Base-by-base conservation (phyloP, 2,329 filamentous ascomycete genomes). In the Colletotrichum lindemuthianum region DNA sequence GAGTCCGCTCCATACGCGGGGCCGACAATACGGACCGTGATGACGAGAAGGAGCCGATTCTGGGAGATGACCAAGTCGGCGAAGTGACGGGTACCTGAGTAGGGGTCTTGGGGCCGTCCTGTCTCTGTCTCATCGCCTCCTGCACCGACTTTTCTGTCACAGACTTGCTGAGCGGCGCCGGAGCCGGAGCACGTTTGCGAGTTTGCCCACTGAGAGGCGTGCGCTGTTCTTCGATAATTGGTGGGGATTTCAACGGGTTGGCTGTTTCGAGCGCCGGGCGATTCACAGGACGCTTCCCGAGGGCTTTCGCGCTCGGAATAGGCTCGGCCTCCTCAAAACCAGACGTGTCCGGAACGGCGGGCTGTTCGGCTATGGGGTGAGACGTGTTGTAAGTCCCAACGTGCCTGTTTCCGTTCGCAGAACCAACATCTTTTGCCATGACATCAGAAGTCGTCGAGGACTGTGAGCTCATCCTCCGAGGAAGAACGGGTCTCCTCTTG, bases 391-490 rank as follows among this genome's bases (percentile, higher is more conserved):
- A 67, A 60, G 68, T 57, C 65, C 68, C 63, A 69, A 65, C 60
- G 50, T 71, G 61, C 44, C 69, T 72, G 32, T 67, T 68, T 41
- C 69, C 70, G 49, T 60, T 64, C 32, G 70, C 70, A 41, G 70
- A 68, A 12, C 65, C 67, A n/a, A 58, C 70, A 36, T 80, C 76
- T 65, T 74, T 77, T 32, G 72, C 66, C n/a, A 68, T 69, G 36
- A 65, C 59, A 11, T 80, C 77, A 13, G 76, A 74, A 11, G 70
- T 74, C 8, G 73, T 71, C 4, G 81, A 79, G 7, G 79, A 78
- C 59, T 83, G 84, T 1, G 84, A 85, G 67, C 81, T 85, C 41
- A 77, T 74, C 39, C 81, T 79, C 50, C 82, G 79, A 12, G 79
- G 73, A 64, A 85, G 74, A 8, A 79, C 74, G 0, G 83, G 80